Base-by-base conservation (phyloP, 176 grass and related monocot species). In the Oryza meyeriana region DNA sequence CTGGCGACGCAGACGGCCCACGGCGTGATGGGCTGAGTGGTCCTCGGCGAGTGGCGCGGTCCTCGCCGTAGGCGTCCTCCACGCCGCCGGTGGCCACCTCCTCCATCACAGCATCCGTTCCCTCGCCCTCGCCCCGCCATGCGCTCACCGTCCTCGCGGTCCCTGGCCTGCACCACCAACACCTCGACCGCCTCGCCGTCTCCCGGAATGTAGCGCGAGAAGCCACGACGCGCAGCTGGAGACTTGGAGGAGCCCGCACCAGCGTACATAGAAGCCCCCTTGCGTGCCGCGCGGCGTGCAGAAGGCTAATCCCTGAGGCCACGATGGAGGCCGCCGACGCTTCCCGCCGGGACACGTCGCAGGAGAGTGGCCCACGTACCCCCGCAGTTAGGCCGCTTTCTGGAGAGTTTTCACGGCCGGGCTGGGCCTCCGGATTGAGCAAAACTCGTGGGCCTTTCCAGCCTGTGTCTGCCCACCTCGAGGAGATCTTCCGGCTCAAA, bases 1-100 rank as follows among this genome's bases (percentile, higher is more conserved):
- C 92, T 94, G 5, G 92, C 87, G 44, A 94, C n/a, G 77, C 84
- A 87, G 81, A 94, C 81, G 34, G 84, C 85, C 92, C 89, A 94
- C 28, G 89, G 89, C 2, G 89, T 94, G 72, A 89, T 1, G 18
- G 88, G 81, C 69, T 94, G n/a, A n/a, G n/a, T n/a, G 89, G 61
- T 89, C 92, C 76, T 87, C 84, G 13, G 62, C n/a, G n/a, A n/a
- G n/a, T 91, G 50, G 86, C 83, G 36, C 80, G 76, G 64, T 89
- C 92, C 71, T 91, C 92, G 34, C 80, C 83, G 80, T 88, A 84
- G 59, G 79, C 52, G 77, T 91, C 89, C 73, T 91, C 92, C 66
- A 79, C 84, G 35, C 87, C 87, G 33, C 87, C 83, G 5, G 69
- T 85, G 29, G 74, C 76, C 64, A 69, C 71, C 40, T 69, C 66